Base-by-base conservation (phyloP, 2,329 filamentous ascomycete genomes). In the Huntiella decipiens region DNA sequence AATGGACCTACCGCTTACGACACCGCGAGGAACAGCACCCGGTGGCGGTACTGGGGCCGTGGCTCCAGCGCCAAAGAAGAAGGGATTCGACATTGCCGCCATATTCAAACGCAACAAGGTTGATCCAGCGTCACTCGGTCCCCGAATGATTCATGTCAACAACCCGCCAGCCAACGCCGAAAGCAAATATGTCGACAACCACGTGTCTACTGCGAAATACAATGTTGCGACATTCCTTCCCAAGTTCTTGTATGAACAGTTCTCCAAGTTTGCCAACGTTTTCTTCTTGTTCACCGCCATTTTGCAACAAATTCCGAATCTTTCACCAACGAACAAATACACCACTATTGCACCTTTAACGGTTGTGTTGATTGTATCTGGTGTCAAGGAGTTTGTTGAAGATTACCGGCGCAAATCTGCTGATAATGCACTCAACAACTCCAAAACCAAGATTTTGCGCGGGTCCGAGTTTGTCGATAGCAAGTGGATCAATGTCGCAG, bases 261-360 rank as follows among this genome's bases (percentile, higher is more conserved):
- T 98, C 65, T 95, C 87, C 51, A 98, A 95, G 68, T 94, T 95
- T 63, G 91, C 91, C 67, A 98, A 98, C 64, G 64, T 98, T 57
- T 98, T 98, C 69, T 98, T 98, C 81, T 74, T 98, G 60, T 96
- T 98, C 62, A 98, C 91, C 34, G 87, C 91, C 12, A 79, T 76
- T 36, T 66, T 98, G 39, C 91, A 98, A 66, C 91, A 98, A 61
- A 94, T 98, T 51, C 91, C 91, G 16, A 79, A 82, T 53, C 79
- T 98, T 51, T 94, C 87, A 32, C 91, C 92, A 5, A 98, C 91
- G 7, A 96, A 95, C 64, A 74, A 71, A 61, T 98, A 87, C 59
- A 98, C 91, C 4, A 98, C 92, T 34, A 95, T 98, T 58, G 88
- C 82, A 4, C 91, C 91, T n/a, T 71, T 98, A 49, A 69, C 79